Percentiles rank a stretch among this genome's conserved stretches.
Conservation (phyloP, 768 basidiomycete genomes). For the Rhizopogon vesiculosus region DNA sequence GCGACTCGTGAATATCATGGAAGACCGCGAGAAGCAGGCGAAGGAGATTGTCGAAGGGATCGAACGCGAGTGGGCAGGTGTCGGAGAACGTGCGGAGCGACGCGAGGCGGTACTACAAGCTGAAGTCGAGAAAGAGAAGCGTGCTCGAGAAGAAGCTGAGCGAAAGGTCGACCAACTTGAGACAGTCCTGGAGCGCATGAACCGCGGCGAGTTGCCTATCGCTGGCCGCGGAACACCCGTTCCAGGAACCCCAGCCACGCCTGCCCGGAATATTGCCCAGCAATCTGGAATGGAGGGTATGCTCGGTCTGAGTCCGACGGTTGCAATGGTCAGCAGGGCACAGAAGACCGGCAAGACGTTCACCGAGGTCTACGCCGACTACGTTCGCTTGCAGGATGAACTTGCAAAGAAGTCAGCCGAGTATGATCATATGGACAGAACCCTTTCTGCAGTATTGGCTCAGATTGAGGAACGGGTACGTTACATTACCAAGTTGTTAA, state of each 20-base stretch:
- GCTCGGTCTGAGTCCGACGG: slow-evolving; percentile 79
- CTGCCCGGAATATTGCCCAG: slow-evolving; percentile 27
- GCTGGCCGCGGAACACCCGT: slow-evolving; percentile 38
- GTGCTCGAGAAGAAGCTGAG: slow-evolving; percentile 66
- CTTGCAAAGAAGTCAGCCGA: slow-evolving; percentile 74
- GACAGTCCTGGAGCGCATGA: slow-evolving; percentile 65
- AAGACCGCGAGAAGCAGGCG: slow-evolving; percentile 82
- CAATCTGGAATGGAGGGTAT: slow-evolving; percentile 49
- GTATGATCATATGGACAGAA: slow-evolving; percentile 79
- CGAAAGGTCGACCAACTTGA: slow-evolving; percentile 68
- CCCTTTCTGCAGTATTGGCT: slow-evolving; percentile 72
- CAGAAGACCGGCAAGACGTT: slow-evolving; percentile 86
- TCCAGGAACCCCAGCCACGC: slow-evolving; percentile 39
- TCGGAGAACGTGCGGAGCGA: slow-evolving; percentile 64
- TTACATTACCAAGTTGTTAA: background rate
- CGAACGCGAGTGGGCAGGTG: slow-evolving; percentile 76
- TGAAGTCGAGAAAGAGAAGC: slow-evolving; percentile 68
- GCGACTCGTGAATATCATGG: slow-evolving; percentile 78
- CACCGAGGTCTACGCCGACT: slow-evolving; percentile 92
- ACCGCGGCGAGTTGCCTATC: slow-evolving; percentile 64
- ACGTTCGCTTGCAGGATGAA: slow-evolving; percentile 81
- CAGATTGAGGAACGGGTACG: slow-evolving; percentile 87
- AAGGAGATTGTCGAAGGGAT: slow-evolving; percentile 78
- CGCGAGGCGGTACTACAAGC: slow-evolving; percentile 64
- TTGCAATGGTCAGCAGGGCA: slow-evolving; percentile 76